Conservation (phyloP, 169 alveolate species). For the Miamiensis avidus region DNA sequence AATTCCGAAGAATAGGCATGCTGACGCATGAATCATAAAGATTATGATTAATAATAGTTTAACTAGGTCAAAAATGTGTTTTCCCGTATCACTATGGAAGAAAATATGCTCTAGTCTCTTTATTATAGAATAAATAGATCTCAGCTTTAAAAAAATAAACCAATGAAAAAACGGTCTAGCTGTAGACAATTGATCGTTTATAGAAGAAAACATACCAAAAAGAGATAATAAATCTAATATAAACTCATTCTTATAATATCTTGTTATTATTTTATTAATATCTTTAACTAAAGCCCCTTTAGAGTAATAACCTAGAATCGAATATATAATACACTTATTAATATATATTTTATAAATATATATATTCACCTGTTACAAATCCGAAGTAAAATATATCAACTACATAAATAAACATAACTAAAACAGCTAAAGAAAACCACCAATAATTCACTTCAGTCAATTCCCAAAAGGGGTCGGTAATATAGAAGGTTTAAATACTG, state of each 20-base stretch:
- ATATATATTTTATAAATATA: too few species aligned
- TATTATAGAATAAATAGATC: too few species aligned
- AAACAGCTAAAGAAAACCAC: background rate
- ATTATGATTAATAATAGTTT: too few species aligned
- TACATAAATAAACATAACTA: background rate
- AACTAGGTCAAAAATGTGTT: background rate
- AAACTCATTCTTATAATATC: background rate
- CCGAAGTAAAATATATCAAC: background rate
- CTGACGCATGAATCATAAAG: background rate
- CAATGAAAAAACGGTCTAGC: background rate
- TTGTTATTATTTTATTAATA: too few species aligned
- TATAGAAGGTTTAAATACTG: background rate
- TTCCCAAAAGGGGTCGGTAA: background rate
- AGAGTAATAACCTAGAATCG: background rate
- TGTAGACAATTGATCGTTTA: background rate
- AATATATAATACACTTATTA: background rate
- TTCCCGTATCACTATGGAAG: background rate
- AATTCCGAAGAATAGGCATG: background rate
- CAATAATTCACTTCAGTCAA: too few species aligned
- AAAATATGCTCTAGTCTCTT: background rate
- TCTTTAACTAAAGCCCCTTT: background rate
- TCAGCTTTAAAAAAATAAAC: background rate
- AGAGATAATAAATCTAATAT: background rate
- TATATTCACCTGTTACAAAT: background rate
- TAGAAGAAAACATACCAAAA: background rate